Evolutionary conservation across 2,329 filamentous ascomycete genomes (phyloP).

Genomic region (Curvularia eragrostidis): DNA sequence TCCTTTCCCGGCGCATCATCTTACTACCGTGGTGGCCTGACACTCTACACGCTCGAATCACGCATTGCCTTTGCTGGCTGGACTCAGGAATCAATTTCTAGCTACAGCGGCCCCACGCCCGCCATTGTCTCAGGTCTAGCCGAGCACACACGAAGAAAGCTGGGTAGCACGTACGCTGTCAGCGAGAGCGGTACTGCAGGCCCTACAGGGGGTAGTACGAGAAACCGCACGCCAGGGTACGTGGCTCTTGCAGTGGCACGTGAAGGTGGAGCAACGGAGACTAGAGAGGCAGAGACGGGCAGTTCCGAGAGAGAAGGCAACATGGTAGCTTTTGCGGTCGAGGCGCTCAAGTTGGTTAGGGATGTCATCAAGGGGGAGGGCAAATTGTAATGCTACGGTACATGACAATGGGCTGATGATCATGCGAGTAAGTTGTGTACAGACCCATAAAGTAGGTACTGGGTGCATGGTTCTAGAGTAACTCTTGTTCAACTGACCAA

Average conservation of each 20-base stretch:
- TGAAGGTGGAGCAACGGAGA: constrained; percentile 59
- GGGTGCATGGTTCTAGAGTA: neutral
- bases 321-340: constrained; percentile 68
- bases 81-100: constrained; percentile 60
- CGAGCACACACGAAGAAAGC: constrained; percentile 61
- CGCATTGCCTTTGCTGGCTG: constrained; percentile 67
- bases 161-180: constrained; percentile 64
- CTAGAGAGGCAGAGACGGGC: constrained; percentile 64
- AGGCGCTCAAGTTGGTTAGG: constrained; percentile 62
- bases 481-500: neutral
- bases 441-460: neutral
- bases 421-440: neutral
- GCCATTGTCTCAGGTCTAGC: constrained; percentile 64
- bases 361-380: constrained; percentile 60
- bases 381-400: constrained; percentile 41
- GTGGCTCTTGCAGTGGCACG: constrained; percentile 67
- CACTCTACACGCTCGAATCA: constrained; percentile 66
- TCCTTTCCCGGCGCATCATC: constrained; percentile 64
- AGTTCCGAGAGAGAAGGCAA: constrained; percentile 64
- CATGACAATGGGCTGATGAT: neutral
- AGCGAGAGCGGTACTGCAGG: constrained; percentile 70
- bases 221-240: constrained; percentile 67
- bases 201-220: constrained; percentile 62
- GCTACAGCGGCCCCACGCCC: constrained; percentile 66
- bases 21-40: constrained; percentile 68